Evolutionary conservation across 345 rosid species (phyloP).

Genomic region (Gossypium thurberi): DNA sequence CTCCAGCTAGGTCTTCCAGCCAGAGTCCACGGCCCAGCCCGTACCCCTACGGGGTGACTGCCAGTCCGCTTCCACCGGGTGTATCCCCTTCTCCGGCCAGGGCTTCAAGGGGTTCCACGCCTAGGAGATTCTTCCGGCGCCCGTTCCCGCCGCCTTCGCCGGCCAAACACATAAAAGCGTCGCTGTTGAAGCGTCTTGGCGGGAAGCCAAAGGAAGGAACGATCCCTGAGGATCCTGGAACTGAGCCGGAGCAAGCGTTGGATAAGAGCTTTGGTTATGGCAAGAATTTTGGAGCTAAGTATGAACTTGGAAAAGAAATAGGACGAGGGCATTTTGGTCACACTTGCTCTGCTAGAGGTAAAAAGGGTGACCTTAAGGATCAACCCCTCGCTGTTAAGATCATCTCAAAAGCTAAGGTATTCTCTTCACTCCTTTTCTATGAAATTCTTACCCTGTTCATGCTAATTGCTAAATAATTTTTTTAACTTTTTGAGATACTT

Average conservation of each 20-base stretch:
- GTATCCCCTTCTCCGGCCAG: slow-evolving; percentile 77
- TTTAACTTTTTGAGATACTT: neutral
- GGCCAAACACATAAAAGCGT: slow-evolving; percentile 76
- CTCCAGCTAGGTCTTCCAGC: slow-evolving; percentile 60
- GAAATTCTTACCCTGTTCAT: neutral
- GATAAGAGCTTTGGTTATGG: slow-evolving; percentile 79
- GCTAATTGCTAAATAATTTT: neutral
- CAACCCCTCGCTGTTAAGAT: slow-evolving; percentile 72
- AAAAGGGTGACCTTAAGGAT: slow-evolving; percentile 67
- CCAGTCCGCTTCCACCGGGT: slow-evolving; percentile 64
- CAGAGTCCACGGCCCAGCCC: slow-evolving; percentile 76
- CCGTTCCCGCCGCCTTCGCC: slow-evolving; percentile 94
- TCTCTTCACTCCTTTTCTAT: neutral
- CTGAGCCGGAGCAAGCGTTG: slow-evolving; percentile 54
- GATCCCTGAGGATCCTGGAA: slow-evolving; percentile 61
- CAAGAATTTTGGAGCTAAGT: slow-evolving; percentile 73
- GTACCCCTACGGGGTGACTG: slow-evolving; percentile 54
- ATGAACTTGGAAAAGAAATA: slow-evolving; percentile 72
- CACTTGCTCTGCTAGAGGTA: slow-evolving; percentile 69
- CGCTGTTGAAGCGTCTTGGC: slow-evolving; percentile 61
- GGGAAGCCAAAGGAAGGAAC: slow-evolving; percentile 76
- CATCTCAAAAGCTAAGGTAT: slow-evolving; percentile 77
- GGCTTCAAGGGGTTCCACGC: slow-evolving; percentile 35
- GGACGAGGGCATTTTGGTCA: slow-evolving; percentile 92
- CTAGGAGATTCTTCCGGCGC: slow-evolving; percentile 67